Conservation (phyloP, 1,284 basidiomycete species). For the Testicularia cyperi region DNA sequence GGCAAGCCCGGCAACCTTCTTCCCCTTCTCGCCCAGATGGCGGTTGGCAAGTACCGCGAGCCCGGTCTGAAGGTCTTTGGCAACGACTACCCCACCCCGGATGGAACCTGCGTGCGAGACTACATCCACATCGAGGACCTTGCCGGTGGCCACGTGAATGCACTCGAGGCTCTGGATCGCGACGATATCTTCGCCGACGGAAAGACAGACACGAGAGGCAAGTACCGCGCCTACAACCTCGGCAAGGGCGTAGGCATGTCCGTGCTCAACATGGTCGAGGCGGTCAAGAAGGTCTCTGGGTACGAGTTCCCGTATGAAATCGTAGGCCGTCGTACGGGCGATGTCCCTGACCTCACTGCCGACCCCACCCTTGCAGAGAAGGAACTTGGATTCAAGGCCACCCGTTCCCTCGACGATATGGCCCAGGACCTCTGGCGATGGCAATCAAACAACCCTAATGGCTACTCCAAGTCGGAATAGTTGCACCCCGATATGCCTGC, state of each 20-base stretch:
- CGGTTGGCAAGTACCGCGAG: slow-evolving; percentile 82
- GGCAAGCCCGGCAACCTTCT: slow-evolving; percentile 94
- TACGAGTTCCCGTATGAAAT: slow-evolving; percentile 78
- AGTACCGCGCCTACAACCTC: slow-evolving; percentile 92
- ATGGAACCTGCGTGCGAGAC: slow-evolving; percentile 80
- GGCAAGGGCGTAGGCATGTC: slow-evolving; percentile 90
- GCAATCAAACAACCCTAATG: slow-evolving; percentile 62
- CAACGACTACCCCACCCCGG: slow-evolving; percentile 93
- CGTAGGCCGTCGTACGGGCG: slow-evolving; percentile 81
- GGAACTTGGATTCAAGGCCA: slow-evolving; percentile 91
- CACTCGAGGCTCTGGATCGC: slow-evolving; percentile 78
- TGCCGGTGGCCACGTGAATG: slow-evolving; percentile 86
- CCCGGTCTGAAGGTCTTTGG: slow-evolving; percentile 88
- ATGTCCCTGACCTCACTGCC: slow-evolving; percentile 95
- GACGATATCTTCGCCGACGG: slow-evolving; percentile 64
- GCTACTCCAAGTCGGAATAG: too few species aligned
- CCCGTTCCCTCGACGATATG: slow-evolving; percentile 58
- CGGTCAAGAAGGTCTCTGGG: slow-evolving; percentile 89
- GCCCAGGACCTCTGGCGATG: slow-evolving; percentile 58
- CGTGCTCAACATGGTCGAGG: slow-evolving; percentile 90
- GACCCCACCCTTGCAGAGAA: slow-evolving; percentile 86
- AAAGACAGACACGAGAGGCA: slow-evolving; percentile 61
- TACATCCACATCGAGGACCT: slow-evolving; percentile 97
- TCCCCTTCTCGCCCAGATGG: slow-evolving; percentile 92
- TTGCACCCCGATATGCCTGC: too few species aligned